These are phyloP conservation scores for Cerrena zonata DNA, from an alignment of 1,284 basidiomycete genomes.

Conservation along the genomic window DNA sequence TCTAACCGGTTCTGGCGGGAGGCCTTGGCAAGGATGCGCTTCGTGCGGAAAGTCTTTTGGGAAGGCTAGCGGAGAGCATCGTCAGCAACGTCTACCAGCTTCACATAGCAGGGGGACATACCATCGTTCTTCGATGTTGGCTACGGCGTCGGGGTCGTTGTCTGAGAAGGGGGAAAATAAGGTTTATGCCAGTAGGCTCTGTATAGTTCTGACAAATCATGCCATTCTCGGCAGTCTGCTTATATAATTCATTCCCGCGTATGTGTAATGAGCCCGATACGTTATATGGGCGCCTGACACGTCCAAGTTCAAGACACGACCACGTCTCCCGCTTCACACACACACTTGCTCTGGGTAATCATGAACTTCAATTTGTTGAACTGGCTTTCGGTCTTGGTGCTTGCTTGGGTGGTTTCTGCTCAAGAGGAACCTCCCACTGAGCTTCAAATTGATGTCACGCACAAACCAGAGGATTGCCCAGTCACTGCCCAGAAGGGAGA, in stretches of 20 bases:
- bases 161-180: constrained; percentile 30
- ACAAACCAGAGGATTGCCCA: constrained; percentile 54
- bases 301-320: neutral
- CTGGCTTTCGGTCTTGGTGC: constrained; percentile 32
- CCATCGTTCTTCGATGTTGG: constrained; percentile 30
- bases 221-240: neutral
- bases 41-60: constrained; percentile 95
- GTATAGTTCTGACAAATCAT: constrained; percentile 36
- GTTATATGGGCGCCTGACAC: neutral
- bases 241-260: too few relatives aligned
- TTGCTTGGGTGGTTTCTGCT: constrained; percentile 34
- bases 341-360: neutral
- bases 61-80: constrained; percentile 63
- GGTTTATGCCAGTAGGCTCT: constrained; percentile 26
- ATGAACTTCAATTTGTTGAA: constrained; percentile 15
- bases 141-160: constrained; percentile 23
- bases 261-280: neutral
- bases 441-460: constrained; percentile 58
- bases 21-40: constrained; percentile 96
- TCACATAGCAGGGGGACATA: constrained; percentile 15
- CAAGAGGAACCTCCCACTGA: constrained; percentile 43
- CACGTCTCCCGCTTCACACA: neutral
- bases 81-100: neutral
- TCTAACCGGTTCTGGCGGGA: constrained; percentile 89
- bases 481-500: constrained; percentile 61